Conservation (phyloP, 441 rosid species). For the Populus hybrid region DNA sequence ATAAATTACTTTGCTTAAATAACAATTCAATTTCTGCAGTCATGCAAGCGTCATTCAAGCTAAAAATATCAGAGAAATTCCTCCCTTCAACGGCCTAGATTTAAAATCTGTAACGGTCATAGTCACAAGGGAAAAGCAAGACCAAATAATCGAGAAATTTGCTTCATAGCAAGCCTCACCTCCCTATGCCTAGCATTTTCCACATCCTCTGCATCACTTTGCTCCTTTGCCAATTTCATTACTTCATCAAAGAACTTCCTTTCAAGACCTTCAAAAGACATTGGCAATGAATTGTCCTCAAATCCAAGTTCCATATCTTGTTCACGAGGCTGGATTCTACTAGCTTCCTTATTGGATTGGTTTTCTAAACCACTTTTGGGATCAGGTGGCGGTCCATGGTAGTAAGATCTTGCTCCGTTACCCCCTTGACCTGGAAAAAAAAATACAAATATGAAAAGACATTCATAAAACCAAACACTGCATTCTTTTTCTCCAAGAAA, state of each 20-base stretch:
- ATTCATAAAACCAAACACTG: not conserved
- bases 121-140: not conserved
- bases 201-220: constrained; percentile 63
- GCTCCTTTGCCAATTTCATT: constrained; percentile 56
- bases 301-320: constrained; percentile 51
- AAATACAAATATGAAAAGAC: not conserved
- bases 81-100: not conserved
- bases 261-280: constrained; percentile 63
- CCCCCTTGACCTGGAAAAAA: constrained; percentile 14
- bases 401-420: constrained; percentile 9
- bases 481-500: not conserved
- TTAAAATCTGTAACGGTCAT: not conserved
- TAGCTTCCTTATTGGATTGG: constrained; percentile 1
- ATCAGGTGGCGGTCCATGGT: constrained; percentile 13
- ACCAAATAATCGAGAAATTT: not conserved
- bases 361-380: constrained; percentile 3
- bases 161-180: constrained; percentile 34
- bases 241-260: constrained; percentile 66
- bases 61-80: not conserved
- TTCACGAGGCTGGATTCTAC: constrained; percentile 11
- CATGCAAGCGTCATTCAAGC: not conserved
- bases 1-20: not conserved
- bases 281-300: constrained; percentile 42
- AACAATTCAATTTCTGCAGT: not conserved
- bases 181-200: constrained; percentile 68